A percentile compares a stretch with the other conserved stretches of the same genome.
Evolutionary conservation across 2,329 filamentous ascomycete genomes (phyloP).

Genomic region (Blastomyces emzantsi): DNA sequence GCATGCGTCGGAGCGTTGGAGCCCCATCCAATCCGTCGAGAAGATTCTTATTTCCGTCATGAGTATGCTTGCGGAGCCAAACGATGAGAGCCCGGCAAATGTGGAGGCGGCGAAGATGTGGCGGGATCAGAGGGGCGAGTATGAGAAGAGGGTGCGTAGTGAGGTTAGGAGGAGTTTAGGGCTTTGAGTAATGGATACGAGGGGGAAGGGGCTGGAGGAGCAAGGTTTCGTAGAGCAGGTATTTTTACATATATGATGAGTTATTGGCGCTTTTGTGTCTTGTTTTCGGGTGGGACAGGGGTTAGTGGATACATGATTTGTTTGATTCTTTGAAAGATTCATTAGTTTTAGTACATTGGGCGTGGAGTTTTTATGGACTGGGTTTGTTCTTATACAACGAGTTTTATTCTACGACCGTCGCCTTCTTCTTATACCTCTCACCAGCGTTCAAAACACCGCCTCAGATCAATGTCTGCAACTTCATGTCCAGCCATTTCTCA

Average conservation of each 20-base stretch:
- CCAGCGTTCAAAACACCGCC: no score
- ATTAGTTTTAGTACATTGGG: not conserved
- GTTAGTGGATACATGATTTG: not conserved
- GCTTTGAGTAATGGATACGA: conserved; percentile 38
- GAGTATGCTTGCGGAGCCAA: conserved; percentile 83
- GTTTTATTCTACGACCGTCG: not conserved
- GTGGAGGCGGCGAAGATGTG: conserved; percentile 85
- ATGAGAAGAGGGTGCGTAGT: conserved; percentile 75
- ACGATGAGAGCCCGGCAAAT: conserved; percentile 93
- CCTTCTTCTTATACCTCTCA: not conserved
- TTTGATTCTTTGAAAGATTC: conserved; percentile 15
- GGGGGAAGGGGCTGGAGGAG: not conserved
- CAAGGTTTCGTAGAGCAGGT: not conserved
- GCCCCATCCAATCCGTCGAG: conserved; percentile 87
- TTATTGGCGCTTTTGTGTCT: not conserved
- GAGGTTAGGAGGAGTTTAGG: conserved; percentile 73
- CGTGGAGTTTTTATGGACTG: not conserved
- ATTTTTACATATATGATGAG: not conserved
- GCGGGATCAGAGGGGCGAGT: conserved; percentile 69
- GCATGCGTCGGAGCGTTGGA: conserved; percentile 81
- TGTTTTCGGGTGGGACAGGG: not conserved
- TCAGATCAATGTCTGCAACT: conserved; percentile 19
- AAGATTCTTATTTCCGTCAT: conserved; percentile 89
- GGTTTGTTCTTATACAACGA: conserved; percentile 7
- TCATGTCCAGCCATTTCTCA: conserved; percentile 36